phyloP scores from a whole-genome alignment of 2,329 filamentous ascomycete species.

The Venturia nashicola region DNA sequence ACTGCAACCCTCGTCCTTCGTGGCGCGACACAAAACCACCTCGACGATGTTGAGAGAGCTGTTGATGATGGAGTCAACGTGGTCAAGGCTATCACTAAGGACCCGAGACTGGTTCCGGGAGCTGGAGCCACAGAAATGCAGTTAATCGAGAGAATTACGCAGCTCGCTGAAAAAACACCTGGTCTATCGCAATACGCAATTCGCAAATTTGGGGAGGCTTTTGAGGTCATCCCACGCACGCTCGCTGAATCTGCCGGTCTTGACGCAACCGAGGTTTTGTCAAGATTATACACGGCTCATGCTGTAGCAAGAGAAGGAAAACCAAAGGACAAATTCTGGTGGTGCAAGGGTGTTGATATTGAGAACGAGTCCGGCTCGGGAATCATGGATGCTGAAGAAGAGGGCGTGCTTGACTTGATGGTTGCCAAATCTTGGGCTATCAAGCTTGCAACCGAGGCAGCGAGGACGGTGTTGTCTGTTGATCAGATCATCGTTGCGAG shows the following conservation, averaged over 20 bases:
- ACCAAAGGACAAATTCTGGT: slow-evolving; percentile 57
- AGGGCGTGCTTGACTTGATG: slow-evolving; percentile 85
- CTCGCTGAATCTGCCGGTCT: slow-evolving; percentile 90
- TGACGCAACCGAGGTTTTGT: slow-evolving; percentile 93
- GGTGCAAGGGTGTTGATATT: slow-evolving; percentile 87
- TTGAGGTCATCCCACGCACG: slow-evolving; percentile 90
- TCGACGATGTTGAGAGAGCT: slow-evolving; percentile 92
- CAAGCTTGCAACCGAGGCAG: slow-evolving; percentile 89
- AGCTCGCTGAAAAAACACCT: slow-evolving; percentile 81
- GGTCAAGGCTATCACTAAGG: slow-evolving; percentile 94
- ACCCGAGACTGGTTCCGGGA: slow-evolving; percentile 80
- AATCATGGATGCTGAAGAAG: slow-evolving; percentile 71
- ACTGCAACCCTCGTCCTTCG: slow-evolving; percentile 90
- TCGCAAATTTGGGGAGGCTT: slow-evolving; percentile 93
- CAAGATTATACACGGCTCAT: slow-evolving; percentile 84
- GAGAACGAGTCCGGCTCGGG: slow-evolving; percentile 76
- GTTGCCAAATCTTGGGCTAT: slow-evolving; percentile 94
- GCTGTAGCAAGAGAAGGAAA: slow-evolving; percentile 36
- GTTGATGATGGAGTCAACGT: slow-evolving; percentile 98
- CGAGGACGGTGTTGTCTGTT: slow-evolving; percentile 84
- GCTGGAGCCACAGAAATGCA: slow-evolving; percentile 92
- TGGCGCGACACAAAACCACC: slow-evolving; percentile 93
- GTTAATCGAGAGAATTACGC: slow-evolving; percentile 82
- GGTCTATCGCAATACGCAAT: slow-evolving; percentile 93
- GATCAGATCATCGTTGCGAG: slow-evolving; percentile 98